Evolutionary conservation across 208 protist species (phyloP), one percentile per base, ranked within the genome.

Genomic region (Trypanosoma vivax): DNA sequence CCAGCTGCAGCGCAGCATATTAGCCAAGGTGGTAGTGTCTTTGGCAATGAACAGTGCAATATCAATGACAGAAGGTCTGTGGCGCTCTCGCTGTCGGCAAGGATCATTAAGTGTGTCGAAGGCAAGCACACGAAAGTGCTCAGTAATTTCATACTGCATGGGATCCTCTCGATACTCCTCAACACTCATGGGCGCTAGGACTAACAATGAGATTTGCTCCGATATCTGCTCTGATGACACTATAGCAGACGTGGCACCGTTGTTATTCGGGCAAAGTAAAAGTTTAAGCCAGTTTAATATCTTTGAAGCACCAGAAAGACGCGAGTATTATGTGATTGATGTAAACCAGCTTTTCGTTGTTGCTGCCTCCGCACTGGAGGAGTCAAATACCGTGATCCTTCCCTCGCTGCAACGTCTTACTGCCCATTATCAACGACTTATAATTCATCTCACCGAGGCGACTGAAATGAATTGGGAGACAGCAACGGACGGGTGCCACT

Each of bases 291-390:
- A 19, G 10, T 11, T 43, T 18, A 19, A 43, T 9, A 28, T 60
- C 1, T 42, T 42, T 6, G 33, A 29, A 24, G 48, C 65, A 25
- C 49, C 56, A 4, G 14, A 23, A 9, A 33, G 38, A 29, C 60
- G 69, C 25, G 29, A 27, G 24, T 49, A 63, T 31, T 90, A 83
- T 49, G 61, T 65, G 29, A 49, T 86, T 28, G 79, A 90, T 61
- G 81, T 84, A 64, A 74, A 59, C 21, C 71, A 81, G 50, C 51
- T 84, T n/a, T 83, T 87, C 61, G 43, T 86, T 28, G 38, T 70
- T 16, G 79, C 83, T 3, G 65, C 73, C 6, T 55, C 85, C 18
- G 83, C 79, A 2, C 55, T 59, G 13, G 75, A 79, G 52, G 76
- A 90, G 46, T 65, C 66, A 2, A 64, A 77, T 45, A 55, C 56